A percentile compares a stretch with the other conserved stretches of the same genome.
Evolutionary conservation across 129 eudicot genomes (phyloP).

Genomic region (Ambrosia artemisiifolia): DNA sequence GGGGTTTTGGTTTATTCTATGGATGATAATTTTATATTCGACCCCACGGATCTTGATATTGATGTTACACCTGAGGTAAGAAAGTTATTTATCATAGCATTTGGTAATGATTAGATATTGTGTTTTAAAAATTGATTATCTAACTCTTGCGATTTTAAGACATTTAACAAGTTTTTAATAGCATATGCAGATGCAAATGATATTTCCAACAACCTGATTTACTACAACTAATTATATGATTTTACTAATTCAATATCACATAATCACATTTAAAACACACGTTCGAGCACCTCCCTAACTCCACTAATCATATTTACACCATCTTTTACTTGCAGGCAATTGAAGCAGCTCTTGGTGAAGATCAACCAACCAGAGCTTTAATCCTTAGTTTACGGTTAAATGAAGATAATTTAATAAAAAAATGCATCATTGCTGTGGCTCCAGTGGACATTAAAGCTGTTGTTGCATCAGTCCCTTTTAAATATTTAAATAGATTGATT

Average conservation of each 20-base stretch:
- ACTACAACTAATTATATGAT: neutral
- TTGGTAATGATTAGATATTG: neutral
- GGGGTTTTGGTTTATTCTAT: constrained; percentile 87
- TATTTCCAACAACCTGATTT: neutral
- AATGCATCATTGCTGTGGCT: constrained; percentile 58
- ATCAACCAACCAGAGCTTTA: constrained; percentile 68
- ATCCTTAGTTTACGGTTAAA: constrained; percentile 84
- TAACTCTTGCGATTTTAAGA: neutral
- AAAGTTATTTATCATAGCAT: neutral
- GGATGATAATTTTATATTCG: constrained; percentile 90
- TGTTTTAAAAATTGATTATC: neutral
- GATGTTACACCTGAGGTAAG: constrained; percentile 96
- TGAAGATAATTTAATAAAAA: constrained; percentile 68
- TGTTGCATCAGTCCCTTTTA: constrained; percentile 66
- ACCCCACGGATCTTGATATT: constrained; percentile 96
- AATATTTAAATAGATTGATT: constrained; percentile 75
- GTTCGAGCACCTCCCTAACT: neutral
- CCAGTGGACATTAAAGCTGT: constrained; percentile 79
- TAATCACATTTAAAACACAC: neutral
- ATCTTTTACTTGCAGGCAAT: constrained; percentile 58
- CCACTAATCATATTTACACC: neutral
- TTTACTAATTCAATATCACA: neutral
- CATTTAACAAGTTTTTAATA: neutral
- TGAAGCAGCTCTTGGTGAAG: constrained; percentile 78
- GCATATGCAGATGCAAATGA: neutral